These are phyloP conservation scores for Rhodomyrtus tomentosa DNA, from an alignment of 345 rosid species.

Conservation along the genomic window DNA sequence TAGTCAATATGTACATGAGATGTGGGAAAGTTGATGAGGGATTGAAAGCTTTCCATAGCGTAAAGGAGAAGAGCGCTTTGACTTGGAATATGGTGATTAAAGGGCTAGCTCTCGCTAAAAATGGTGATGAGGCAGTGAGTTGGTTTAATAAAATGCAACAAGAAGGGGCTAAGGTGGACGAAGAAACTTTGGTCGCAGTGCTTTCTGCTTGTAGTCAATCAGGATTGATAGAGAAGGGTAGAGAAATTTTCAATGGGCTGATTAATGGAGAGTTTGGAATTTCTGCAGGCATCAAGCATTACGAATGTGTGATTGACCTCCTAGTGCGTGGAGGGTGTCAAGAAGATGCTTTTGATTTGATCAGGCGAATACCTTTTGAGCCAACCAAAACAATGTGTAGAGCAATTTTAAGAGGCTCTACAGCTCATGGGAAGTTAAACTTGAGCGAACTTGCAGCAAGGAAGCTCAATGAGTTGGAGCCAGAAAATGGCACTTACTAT, in stretches of 20 bases:
- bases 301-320: slow-evolving; percentile 37
- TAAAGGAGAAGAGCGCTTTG: slow-evolving; percentile 33
- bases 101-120: slow-evolving; percentile 35
- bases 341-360: slow-evolving; percentile 24
- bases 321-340: slow-evolving; percentile 26
- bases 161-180: slow-evolving; percentile 27
- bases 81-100: slow-evolving; percentile 39
- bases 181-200: slow-evolving; percentile 33
- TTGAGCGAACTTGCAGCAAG: slow-evolving; percentile 29
- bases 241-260: slow-evolving; percentile 26
- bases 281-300: slow-evolving; percentile 31
- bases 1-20: slow-evolving; percentile 41
- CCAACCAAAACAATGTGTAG: slow-evolving; percentile 47
- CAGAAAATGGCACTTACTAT: slow-evolving; percentile 29
- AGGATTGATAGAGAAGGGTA: slow-evolving; percentile 27
- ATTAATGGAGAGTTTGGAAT: slow-evolving; percentile 31
- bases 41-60: slow-evolving; percentile 18
- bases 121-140: slow-evolving; percentile 32
- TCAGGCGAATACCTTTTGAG: slow-evolving; percentile 34
- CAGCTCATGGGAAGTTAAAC: slow-evolving; percentile 26
- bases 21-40: slow-evolving; percentile 42
- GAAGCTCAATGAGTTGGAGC: slow-evolving; percentile 44
- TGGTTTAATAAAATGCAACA: slow-evolving; percentile 34
- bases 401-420: slow-evolving; percentile 31
- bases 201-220: slow-evolving; percentile 47